These are phyloP conservation scores for Phellopilus nigrolimitatus DNA, from an alignment of 1,284 basidiomycete species.

Conservation along the genomic window DNA sequence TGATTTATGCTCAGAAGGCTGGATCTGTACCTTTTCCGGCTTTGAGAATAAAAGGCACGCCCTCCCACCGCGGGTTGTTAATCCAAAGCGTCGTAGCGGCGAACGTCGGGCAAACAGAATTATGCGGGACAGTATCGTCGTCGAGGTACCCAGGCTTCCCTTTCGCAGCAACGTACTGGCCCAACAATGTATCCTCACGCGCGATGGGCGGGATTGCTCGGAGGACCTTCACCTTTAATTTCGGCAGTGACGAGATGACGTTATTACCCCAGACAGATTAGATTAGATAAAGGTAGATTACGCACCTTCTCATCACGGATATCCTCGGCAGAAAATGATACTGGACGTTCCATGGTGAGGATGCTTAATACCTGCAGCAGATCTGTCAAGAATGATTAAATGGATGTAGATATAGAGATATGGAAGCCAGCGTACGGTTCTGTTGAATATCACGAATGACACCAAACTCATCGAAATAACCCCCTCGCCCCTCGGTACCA, in stretches of 20 bases:
- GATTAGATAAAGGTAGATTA: conserved; percentile 5
- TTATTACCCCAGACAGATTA: conserved; percentile 17
- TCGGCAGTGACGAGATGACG: conserved; percentile 18
- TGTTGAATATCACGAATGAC: conserved; percentile 95
- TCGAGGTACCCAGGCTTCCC: conserved; percentile 97
- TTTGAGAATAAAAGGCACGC: conserved; percentile 95
- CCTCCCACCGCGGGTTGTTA: conserved; percentile 94
- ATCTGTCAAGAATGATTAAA: conserved; percentile 46
- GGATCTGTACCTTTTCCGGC: conserved; percentile 81
- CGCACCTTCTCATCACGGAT: conserved; percentile 93
- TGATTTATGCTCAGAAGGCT: conserved; percentile 9
- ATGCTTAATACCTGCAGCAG: conserved; percentile 89
- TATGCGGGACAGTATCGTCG: conserved; percentile 88
- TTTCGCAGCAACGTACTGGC: conserved; percentile 84
- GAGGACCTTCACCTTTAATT: conserved; percentile 83
- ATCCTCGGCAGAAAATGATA: conserved; percentile 95
- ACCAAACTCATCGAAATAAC: conserved; percentile 98
- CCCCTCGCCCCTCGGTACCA: conserved; percentile 93
- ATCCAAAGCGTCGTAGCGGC: conserved; percentile 87
- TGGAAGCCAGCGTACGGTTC: conserved; percentile 69
- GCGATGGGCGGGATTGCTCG: conserved; percentile 83
- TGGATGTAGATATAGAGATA: conserved; percentile 11
- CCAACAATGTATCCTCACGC: conserved; percentile 76
- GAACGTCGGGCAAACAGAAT: conserved; percentile 89
- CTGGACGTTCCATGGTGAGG: conserved; percentile 93